These are phyloP conservation scores for Fragaria vesca DNA, from an alignment of 306 rosid genomes.

Conservation along the genomic window DNA sequence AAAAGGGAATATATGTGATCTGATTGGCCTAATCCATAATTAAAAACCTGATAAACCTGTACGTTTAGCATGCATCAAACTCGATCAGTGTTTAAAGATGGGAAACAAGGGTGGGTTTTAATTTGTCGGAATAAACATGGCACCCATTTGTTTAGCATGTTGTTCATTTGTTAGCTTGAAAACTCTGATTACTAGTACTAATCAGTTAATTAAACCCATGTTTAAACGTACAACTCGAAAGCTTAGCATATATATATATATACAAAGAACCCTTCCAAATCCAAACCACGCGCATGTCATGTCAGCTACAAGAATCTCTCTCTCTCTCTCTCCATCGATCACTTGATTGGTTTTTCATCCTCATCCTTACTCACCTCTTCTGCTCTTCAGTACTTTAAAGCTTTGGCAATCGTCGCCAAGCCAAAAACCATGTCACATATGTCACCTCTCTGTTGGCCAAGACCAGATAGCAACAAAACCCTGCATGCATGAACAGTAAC, in stretches of 20 bases:
- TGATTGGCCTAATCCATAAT: constrained; percentile 27
- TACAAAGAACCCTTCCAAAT: too few relatives aligned
- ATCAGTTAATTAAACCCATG: too few relatives aligned
- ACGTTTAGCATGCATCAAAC: constrained; percentile 19
- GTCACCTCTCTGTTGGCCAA: constrained; percentile 22
- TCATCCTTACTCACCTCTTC: constrained; percentile 50
- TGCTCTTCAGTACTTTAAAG: constrained; percentile 20
- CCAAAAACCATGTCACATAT: constrained; percentile 4
- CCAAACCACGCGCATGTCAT: too few relatives aligned
- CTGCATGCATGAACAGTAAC: constrained; percentile 1
- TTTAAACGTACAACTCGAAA: too few relatives aligned
- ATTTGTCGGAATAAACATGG: constrained; percentile 74
- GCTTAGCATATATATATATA: too few relatives aligned
- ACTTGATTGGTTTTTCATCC: constrained; percentile 4
- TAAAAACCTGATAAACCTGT: constrained; percentile 19
- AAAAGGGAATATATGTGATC: constrained; percentile 36
- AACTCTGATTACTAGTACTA: too few relatives aligned
- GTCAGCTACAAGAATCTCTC: too few relatives aligned
- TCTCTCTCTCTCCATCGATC: too few relatives aligned
- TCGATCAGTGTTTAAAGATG: constrained; percentile 55
- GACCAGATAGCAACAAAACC: constrained; percentile 3
- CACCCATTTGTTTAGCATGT: constrained; percentile 54
- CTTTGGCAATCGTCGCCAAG: neutral
- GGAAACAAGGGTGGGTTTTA: constrained; percentile 64
- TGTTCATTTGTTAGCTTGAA: constrained; percentile 20